phyloP scores from a whole-genome alignment of 768 basidiomycete genomes.

The Agrocybe chaxingu region DNA sequence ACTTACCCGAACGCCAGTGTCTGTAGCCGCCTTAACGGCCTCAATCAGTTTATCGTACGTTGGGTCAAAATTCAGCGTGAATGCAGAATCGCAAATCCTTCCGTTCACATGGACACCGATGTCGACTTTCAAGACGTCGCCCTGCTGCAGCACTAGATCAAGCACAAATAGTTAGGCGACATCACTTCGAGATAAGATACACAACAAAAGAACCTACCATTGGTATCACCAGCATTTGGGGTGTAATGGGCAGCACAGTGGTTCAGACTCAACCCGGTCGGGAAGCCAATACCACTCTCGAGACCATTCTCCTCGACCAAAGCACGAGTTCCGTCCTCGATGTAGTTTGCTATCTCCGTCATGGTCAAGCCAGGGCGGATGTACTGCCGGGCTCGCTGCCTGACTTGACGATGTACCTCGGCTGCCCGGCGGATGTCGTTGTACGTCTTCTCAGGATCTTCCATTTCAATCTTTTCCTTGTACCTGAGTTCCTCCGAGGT shows the following conservation, averaged over 20 bases:
- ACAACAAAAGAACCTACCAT: conserved; percentile 43
- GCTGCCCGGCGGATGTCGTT: conserved; percentile 86
- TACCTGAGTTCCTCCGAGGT: conserved; percentile 90
- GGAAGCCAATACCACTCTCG: conserved; percentile 89
- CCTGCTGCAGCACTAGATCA: conserved; percentile 65
- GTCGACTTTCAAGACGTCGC: conserved; percentile 95
- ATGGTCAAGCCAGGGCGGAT: conserved; percentile 93
- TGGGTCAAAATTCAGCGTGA: conserved; percentile 86
- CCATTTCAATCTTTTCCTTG: conserved; percentile 70
- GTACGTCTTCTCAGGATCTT: conserved; percentile 85
- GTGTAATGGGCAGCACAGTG: conserved; percentile 96
- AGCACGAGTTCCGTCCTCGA: conserved; percentile 89
- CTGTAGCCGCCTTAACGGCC: conserved; percentile 92
- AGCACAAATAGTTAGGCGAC: neutral
- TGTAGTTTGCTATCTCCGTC: conserved; percentile 90
- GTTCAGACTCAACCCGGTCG: conserved; percentile 92
- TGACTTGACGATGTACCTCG: conserved; percentile 95
- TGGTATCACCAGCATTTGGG: conserved; percentile 90
- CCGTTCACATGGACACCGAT: conserved; percentile 97
- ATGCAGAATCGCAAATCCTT: conserved; percentile 93
- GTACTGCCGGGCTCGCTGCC: conserved; percentile 71
- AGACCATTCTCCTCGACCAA: conserved; percentile 90
- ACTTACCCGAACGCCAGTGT: conserved; percentile 80
- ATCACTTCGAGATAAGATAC: conserved; percentile 7
- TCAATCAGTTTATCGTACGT: conserved; percentile 87